phyloP scores from a whole-genome alignment of 2,329 filamentous ascomycete species.

The Xylariaceae sp. region DNA sequence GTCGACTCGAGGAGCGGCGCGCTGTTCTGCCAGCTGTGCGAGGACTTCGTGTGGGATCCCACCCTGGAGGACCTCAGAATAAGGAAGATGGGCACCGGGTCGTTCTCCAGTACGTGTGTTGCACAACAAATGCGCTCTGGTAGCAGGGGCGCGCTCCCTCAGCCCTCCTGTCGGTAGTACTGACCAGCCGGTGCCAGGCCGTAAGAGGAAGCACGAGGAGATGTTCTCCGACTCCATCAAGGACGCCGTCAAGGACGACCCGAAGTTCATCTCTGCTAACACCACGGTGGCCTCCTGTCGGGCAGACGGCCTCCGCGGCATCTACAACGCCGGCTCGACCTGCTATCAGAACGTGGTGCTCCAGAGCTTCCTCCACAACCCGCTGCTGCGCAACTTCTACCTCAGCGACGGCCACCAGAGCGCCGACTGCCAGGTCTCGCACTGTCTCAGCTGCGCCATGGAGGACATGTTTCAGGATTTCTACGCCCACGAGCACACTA shows the following conservation, averaged over 20 bases:
- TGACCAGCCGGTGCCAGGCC: slow-evolving; percentile 32
- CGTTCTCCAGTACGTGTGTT: slow-evolving; percentile 56
- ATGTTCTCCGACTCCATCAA: slow-evolving; percentile 55
- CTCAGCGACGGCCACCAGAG: slow-evolving; percentile 82
- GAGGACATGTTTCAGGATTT: slow-evolving; percentile 69
- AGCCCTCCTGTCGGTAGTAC: background rate
- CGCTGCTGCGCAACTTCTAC: slow-evolving; percentile 84
- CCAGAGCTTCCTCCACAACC: slow-evolving; percentile 89
- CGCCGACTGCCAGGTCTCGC: slow-evolving; percentile 57
- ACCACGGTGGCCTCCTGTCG: slow-evolving; percentile 75
- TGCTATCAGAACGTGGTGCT: slow-evolving; percentile 97
- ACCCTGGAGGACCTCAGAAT: slow-evolving; percentile 69
- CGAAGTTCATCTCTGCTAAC: slow-evolving; percentile 69
- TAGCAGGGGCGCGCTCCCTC: background rate
- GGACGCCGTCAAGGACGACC: slow-evolving; percentile 49
- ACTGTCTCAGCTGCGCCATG: slow-evolving; percentile 64
- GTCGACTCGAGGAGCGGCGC: slow-evolving; percentile 70
- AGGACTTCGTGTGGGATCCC: slow-evolving; percentile 77
- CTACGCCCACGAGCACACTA: slow-evolving; percentile 67
- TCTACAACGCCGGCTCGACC: slow-evolving; percentile 97
- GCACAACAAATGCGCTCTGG: too few species aligned
- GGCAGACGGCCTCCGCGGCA: slow-evolving; percentile 78
- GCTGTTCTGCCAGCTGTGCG: slow-evolving; percentile 74
- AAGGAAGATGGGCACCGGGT: slow-evolving; percentile 60
- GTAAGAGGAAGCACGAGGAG: slow-evolving; percentile 71